Base-by-base conservation (phyloP, 805 yeast genomes). In the Starmerella bacillaris region DNA sequence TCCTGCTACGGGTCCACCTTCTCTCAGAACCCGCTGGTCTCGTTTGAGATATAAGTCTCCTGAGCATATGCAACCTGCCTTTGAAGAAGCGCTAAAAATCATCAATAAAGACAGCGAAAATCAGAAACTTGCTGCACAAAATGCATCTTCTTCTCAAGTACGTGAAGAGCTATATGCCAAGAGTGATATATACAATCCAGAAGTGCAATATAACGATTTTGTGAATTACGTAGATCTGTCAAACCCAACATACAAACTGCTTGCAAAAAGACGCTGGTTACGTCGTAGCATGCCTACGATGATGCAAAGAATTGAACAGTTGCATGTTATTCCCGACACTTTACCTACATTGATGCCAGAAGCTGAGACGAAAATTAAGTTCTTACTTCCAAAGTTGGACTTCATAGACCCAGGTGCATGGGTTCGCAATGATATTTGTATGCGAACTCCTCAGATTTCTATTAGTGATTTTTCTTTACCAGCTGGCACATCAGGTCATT, bases 281-380 rank as follows among this genome's bases (percentile, higher is more conserved):
- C 48, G 56, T 11, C 63, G 73, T 42, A 74, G 70, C 30, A 70
- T 71, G 56, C 77, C 82, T 79, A 52, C 80, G 34, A 61, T 75
- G 35, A 80, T 89, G 89, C 95, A 89, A 60, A 72, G 96, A 61
- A 58, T 89, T 36, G 98, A 89, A 59, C 72, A 77, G 37, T 60
- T 82, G 46, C 68, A 67, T 29, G 80, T 80, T 29, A 78, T 89
- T 39, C 98, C 98, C 12, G 98, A 89, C 53, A 84, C 96, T 3
- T 53, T 89, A 55, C 89, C 95, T 19, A 83, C 95, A 2, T 57
- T 89, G 38, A 74, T 68, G 7, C 96, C 96, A 15, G 59, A 65
- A 42, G 86, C 70, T 14, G 82, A 78, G 35, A 78, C 86, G 4
- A 63, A 68, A 30, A 50, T 89, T 30, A 72, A 72, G 57, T 66